These are phyloP conservation scores for Coccinonectria pachysandricola DNA, from an alignment of 2,329 filamentous ascomycete genomes.

Conservation along the genomic window DNA sequence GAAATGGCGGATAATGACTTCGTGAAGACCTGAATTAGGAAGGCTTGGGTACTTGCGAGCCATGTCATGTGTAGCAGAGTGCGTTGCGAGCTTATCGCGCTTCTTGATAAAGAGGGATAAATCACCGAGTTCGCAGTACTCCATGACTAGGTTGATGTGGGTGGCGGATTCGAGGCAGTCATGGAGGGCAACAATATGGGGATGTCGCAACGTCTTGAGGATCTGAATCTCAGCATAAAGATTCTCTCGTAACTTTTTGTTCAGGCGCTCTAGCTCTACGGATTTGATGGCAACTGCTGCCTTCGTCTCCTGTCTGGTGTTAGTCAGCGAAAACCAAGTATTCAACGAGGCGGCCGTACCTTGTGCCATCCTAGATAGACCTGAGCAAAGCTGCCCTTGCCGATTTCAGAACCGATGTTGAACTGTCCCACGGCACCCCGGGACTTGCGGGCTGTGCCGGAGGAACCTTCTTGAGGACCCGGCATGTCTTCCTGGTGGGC, in stretches of 20 bases:
- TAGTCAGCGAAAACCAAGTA: constrained; percentile 1
- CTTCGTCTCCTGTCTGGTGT: constrained; percentile 53
- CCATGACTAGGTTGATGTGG: constrained; percentile 96
- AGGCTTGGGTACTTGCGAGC: constrained; percentile 86
- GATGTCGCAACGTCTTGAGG: constrained; percentile 84
- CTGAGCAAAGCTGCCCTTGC: constrained; percentile 93
- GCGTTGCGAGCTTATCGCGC: constrained; percentile 66
- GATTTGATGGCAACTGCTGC: constrained; percentile 92
- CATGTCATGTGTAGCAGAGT: constrained; percentile 79
- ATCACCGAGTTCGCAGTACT: constrained; percentile 94
- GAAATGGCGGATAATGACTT: constrained; percentile 94
- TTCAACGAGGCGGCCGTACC: constrained; percentile 35
- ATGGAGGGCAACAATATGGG: constrained; percentile 92
- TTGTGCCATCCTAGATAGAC: constrained; percentile 83
- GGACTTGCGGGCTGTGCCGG: constrained; percentile 25
- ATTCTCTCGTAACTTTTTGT: constrained; percentile 94
- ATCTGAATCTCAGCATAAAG: constrained; percentile 93
- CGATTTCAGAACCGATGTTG: constrained; percentile 77
- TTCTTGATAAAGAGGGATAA: constrained; percentile 95
- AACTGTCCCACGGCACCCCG: constrained; percentile 57
- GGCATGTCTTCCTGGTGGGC: constrained; percentile 29
- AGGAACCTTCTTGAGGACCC: constrained; percentile 26
- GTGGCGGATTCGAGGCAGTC: constrained; percentile 80
- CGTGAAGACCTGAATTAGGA: constrained; percentile 75
- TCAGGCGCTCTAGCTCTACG: constrained; percentile 80